Percentiles rank a stretch among this genome's conserved stretches.
Conservation (phyloP, 2,329 filamentous ascomycete species). For the Cladobotryum mycophilum region DNA sequence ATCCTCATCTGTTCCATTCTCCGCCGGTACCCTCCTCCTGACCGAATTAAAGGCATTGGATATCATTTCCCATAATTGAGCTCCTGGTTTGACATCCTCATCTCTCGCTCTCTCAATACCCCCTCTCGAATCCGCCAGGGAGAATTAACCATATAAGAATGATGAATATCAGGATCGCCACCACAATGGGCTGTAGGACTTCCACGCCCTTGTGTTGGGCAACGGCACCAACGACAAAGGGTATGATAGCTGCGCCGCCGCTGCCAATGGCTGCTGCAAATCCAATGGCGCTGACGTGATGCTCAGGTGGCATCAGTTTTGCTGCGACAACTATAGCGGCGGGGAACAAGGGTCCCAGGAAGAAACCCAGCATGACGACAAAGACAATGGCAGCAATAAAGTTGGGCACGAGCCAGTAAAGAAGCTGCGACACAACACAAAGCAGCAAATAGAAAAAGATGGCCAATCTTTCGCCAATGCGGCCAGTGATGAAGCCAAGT, state of each 20-base stretch:
- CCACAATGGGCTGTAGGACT: slow-evolving; percentile 48
- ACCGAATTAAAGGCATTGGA: not conserved
- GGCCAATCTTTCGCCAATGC: slow-evolving; percentile 65
- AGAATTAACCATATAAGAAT: not conserved
- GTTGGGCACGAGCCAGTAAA: slow-evolving; percentile 77
- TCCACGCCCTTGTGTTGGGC: slow-evolving; percentile 50
- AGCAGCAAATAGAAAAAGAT: slow-evolving; percentile 58
- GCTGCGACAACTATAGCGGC: slow-evolving; percentile 66
- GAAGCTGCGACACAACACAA: slow-evolving; percentile 58
- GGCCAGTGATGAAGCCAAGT: slow-evolving; percentile 69
- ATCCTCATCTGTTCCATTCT: too few relatives aligned
- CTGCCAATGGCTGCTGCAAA: slow-evolving; percentile 75
- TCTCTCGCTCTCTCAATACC: slow-evolving; percentile 36
- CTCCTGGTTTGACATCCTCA: slow-evolving; percentile 29
- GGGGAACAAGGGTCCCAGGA: slow-evolving; percentile 73
- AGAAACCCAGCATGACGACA: slow-evolving; percentile 68
- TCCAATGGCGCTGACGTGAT: slow-evolving; percentile 72
- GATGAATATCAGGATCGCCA: slow-evolving; percentile 38
- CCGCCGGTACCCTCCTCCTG: too few relatives aligned
- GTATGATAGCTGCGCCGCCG: slow-evolving; percentile 61
- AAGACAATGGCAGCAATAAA: slow-evolving; percentile 69
- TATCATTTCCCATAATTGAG: slow-evolving; percentile 20
- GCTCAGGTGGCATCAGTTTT: slow-evolving; percentile 63
- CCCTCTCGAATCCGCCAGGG: slow-evolving; percentile 5
- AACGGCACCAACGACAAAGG: slow-evolving; percentile 63